Evolutionary conservation across 192 early-diverging fungal genomes (phyloP).

Genomic region (Helicostylum pulchrum): DNA sequence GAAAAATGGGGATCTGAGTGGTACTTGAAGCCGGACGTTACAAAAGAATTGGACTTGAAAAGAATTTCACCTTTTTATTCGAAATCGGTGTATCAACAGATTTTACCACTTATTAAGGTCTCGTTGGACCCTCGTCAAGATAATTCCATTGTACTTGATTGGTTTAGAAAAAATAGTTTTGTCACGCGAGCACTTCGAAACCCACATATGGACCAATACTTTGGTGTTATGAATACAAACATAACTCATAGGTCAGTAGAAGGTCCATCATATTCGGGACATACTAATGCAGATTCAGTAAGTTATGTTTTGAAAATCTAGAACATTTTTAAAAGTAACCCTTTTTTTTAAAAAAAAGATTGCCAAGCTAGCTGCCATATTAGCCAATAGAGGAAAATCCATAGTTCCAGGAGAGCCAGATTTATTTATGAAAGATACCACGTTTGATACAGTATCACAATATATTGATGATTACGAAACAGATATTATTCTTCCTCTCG

Average conservation of each 20-base stretch:
- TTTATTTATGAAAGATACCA: constrained; percentile 20
- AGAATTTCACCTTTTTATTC: constrained; percentile 16
- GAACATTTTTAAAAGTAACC: not conserved
- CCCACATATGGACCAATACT: not conserved
- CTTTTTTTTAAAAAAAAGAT: constrained; percentile 28
- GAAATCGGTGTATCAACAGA: constrained; percentile 1
- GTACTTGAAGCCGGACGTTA: constrained; percentile 40
- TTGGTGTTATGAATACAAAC: not conserved
- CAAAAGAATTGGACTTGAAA: not conserved
- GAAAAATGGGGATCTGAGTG: constrained; percentile 51
- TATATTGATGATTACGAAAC: constrained; percentile 16
- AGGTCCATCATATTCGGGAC: constrained; percentile 47
- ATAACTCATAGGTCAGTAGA: constrained; percentile 23
- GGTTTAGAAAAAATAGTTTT: not conserved
- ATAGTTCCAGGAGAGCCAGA: constrained; percentile 29
- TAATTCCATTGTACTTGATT: not conserved
- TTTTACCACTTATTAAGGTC: not conserved
- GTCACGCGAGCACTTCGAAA: not conserved
- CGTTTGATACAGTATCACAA: constrained; percentile 24
- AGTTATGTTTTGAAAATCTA: not conserved
- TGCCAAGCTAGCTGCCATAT: constrained; percentile 55
- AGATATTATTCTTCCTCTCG: constrained; percentile 22
- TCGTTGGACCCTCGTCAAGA: not conserved
- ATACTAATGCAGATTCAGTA: constrained; percentile 55
- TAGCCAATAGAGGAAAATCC: constrained; percentile 55